Conservation (phyloP, 805 yeast species). For the Citeromyces matritensis region DNA sequence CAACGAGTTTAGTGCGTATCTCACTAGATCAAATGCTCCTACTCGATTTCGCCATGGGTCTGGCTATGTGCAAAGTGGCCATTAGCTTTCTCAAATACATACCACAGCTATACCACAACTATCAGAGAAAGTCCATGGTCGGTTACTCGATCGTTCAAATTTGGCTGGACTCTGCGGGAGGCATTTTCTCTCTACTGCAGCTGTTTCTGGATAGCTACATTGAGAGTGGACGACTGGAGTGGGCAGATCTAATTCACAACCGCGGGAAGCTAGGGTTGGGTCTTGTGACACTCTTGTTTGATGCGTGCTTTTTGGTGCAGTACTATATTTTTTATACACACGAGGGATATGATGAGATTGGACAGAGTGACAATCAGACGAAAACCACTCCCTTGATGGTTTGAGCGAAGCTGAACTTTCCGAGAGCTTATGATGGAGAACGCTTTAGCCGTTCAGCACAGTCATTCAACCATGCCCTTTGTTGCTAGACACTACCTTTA, state of each 20-base stretch:
- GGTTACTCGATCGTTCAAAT: conserved; percentile 28
- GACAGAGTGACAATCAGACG: no score
- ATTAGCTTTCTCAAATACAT: conserved; percentile 31
- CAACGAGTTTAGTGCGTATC: conserved; percentile 5
- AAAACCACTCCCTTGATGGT: no score
- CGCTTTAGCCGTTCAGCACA: no score
- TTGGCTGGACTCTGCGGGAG: conserved; percentile 25
- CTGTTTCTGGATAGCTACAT: conserved; percentile 21
- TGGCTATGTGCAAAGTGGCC: conserved; percentile 27
- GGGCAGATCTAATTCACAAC: conserved; percentile 18
- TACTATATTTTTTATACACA: conserved; percentile 4
- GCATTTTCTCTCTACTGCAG: conserved; percentile 21
- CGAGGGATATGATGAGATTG: no score
- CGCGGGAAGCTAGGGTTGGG: conserved; percentile 28
- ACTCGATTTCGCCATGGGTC: conserved; percentile 21
- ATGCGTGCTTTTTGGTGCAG: conserved; percentile 12
- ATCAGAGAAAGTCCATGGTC: conserved; percentile 22
- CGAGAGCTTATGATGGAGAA: no score
- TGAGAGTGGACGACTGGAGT: conserved; percentile 8
- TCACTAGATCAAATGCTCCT: conserved; percentile 8
- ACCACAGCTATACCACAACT: conserved; percentile 29
- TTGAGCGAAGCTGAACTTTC: no score
- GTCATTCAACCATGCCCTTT: no score
- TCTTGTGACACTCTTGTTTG: conserved; percentile 17
- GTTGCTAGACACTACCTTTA: no score